Base-by-base conservation (phyloP, 176 grass and related monocot species). In the Chrysopogon serrulatus region DNA sequence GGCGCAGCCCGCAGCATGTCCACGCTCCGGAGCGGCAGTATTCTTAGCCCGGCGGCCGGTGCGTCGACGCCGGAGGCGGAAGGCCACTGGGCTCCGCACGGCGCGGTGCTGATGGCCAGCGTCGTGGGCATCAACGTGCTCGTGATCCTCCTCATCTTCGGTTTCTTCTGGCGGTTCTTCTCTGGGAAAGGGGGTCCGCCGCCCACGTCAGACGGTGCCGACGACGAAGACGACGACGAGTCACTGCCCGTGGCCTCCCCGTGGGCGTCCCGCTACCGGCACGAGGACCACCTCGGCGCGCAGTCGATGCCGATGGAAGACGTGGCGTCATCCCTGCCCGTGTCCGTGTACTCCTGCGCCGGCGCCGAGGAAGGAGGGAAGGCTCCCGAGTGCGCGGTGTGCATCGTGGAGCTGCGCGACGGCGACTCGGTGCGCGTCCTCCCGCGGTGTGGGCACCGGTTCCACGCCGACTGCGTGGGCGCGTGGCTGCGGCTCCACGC, bases 111-210 rank as follows among this genome's bases (percentile, higher is more conserved):
- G 16, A 83, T 68, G 16, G 87, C 83, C 19, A 69, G 69, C 53
- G 47, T 94, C 17, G 84, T 92, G 23, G 67, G 60, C 39, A 3
- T 90, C n/a, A 94, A 94, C 78, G 5, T 92, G 45, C 81, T 92
- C 49, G 30, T 92, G 68, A 40, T 94, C 81, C 3, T 85, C 44
- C 80, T 92, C 76, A 31, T 94, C 72, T 65, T 87, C 48, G 82
- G 91, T 24, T 87, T 66, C 32, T 94, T 94, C 80, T 94, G 87
- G 86, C 59, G 62, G 56, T 89, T 89, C 89, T 94, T 94, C 84
- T 87, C 64, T 47, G 62, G 57, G 43, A 94, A 87, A 39, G 78
- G 21, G 0, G 43, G 11, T 6, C 27, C 17, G 21, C 19, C 85
- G 16, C n/a, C 85, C 34, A 2, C 78, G 17, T 61, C 74, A 21